Evolutionary conservation across 176 grass and related monocot species (phyloP).

Genomic region (Zizania latifolia): DNA sequence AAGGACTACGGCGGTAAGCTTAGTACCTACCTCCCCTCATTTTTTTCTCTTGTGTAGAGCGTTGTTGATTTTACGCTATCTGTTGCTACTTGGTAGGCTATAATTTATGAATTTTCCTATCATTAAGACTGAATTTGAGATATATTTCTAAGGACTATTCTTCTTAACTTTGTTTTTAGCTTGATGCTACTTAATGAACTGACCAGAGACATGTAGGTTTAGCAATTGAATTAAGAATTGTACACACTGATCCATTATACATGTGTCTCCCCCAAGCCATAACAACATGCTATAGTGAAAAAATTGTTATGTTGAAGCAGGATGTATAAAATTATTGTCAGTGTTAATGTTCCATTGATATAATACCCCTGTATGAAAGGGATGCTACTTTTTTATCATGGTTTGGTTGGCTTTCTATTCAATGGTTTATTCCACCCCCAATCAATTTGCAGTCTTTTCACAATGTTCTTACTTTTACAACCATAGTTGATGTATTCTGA

Average conservation of each 20-base stretch:
- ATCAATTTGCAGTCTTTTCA: neutral
- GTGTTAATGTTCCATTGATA: neutral
- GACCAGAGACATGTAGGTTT: neutral
- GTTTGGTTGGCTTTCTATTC: neutral
- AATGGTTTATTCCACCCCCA: neutral
- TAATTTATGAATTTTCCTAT: neutral
- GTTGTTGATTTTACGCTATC: neutral
- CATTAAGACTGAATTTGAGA: neutral
- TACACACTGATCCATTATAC: neutral
- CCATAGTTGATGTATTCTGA: neutral
- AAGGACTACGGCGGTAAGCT: conserved; percentile 92
- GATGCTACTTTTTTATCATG: neutral
- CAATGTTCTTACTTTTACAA: neutral
- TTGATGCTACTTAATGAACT: neutral
- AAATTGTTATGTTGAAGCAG: neutral
- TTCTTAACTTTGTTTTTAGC: neutral
- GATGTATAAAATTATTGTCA: neutral
- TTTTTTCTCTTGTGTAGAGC: neutral
- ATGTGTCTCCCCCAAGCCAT: no score
- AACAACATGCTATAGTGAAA: neutral
- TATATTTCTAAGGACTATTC: neutral
- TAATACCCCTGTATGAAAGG: neutral
- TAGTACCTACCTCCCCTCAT: neutral
- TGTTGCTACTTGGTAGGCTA: neutral
- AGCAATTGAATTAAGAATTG: neutral